Evolutionary conservation across 2,329 filamentous ascomycete species (phyloP).

Genomic region (Hymenoscyphus albidus): DNA sequence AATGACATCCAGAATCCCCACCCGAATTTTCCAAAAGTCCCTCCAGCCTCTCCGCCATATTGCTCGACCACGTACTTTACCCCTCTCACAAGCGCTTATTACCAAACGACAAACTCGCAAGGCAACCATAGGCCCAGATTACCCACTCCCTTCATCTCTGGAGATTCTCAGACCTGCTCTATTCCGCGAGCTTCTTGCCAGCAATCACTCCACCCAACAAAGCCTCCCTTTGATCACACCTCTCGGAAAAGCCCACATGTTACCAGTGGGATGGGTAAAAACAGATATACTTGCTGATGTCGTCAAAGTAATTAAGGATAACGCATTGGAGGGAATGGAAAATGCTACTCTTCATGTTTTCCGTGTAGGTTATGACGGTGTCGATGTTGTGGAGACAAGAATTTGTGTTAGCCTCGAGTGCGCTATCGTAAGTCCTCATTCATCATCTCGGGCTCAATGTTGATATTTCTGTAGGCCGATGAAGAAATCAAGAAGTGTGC

Average conservation of each 20-base stretch:
- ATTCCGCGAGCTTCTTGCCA: not conserved
- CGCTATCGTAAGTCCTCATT: not conserved
- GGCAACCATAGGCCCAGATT: not conserved
- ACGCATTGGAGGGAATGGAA: not conserved
- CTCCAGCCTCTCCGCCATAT: not conserved
- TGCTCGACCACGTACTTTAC: not conserved
- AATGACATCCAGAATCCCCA: not conserved
- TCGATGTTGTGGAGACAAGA: not conserved
- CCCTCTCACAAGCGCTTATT: not conserved
- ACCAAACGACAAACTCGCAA: not conserved
- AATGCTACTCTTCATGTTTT: not conserved
- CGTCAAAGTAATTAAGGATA: not conserved
- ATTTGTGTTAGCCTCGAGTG: not conserved
- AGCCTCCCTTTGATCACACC: not conserved
- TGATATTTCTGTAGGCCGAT: not conserved
- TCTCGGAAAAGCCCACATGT: not conserved
- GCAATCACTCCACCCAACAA: not conserved
- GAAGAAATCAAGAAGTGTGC: not conserved
- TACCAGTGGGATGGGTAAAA: not conserved
- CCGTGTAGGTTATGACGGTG: not conserved
- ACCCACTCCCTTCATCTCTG: not conserved
- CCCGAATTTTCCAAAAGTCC: not conserved
- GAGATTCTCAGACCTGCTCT: not conserved
- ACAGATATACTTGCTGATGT: not conserved
- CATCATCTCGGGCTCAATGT: not conserved